Evolutionary conservation across 805 yeast genomes (phyloP), one percentile per base, ranked within the genome.

Genomic region (Wickerhamomyces ciferrii): DNA sequence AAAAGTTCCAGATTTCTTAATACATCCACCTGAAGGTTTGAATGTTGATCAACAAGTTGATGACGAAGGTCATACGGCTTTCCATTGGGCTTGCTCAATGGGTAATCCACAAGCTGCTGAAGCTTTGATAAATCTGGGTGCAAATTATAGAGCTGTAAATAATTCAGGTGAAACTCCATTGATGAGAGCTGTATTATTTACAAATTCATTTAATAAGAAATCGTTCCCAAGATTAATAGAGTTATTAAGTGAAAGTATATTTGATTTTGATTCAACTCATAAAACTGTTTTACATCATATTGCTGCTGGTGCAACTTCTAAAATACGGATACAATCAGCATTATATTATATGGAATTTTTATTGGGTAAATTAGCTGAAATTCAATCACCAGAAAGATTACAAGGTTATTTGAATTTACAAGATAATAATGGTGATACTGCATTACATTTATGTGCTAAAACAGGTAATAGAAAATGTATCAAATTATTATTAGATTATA

Each of bases 211-310:
- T 62, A 85, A 87, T 29, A 74, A 86, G 52, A 76, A 90, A 50
- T 80, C 92, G 15, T 92, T 94, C 59, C 85, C 94, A 5, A 78
- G 76, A 52, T 77, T 92, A 2, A 76, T 89, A 43, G 94, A 87
- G 45, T 68, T 90, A 41, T 71, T 94, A 43, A 82, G 83, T 48
- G 84, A 83, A 46, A 84, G 94, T 9, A 72, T 88, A n/a, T 79
- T 87, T 52, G 86, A 84, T 61, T 74, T 85, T 10, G 98, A 94
- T 66, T 68, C 74, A 10, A 75, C 78, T 44, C 82, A 81, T 17
- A 80, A 87, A 55, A 89, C 96, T 0, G 82, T 95, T 0, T 67
- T 94, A 42, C 99, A 94, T 62, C 94, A 90, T 61, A 83, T 92
- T 48, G 87, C 92, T 21, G 76, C 71, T 54, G 80, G 84, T 49